phyloP scores from a whole-genome alignment of 805 yeast genomes.

The Ogataea saltuana region DNA sequence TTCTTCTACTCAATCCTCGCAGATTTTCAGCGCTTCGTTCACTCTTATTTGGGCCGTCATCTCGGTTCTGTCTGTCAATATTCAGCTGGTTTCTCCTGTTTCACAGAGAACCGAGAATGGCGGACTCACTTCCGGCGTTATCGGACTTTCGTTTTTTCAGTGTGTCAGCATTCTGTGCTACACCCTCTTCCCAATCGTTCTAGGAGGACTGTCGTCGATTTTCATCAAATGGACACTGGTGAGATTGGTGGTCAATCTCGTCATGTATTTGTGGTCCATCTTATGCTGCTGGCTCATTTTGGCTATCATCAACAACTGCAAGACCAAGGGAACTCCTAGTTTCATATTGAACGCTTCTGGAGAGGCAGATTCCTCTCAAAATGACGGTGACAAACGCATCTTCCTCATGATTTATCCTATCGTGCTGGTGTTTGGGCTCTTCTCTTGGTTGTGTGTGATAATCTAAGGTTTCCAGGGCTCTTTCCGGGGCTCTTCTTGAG shows the following conservation, averaged over 20 bases:
- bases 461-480: constrained; percentile 31
- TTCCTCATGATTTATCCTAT: constrained; percentile 56
- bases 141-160: constrained; percentile 52
- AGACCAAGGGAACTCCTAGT: constrained; percentile 27
- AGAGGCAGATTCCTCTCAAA: constrained; percentile 31
- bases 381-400: constrained; percentile 54
- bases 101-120: constrained; percentile 33
- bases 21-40: constrained; percentile 56
- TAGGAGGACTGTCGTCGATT: constrained; percentile 49
- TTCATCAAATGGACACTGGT: constrained; percentile 44
- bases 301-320: constrained; percentile 43
- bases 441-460: constrained; percentile 56
- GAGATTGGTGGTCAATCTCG: constrained; percentile 41
- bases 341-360: constrained; percentile 17
- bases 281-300: constrained; percentile 52
- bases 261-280: constrained; percentile 52
- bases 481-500: too few relatives aligned
- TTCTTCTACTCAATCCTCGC: constrained; percentile 37
- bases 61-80: constrained; percentile 50
- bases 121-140: constrained; percentile 32
- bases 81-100: constrained; percentile 55
- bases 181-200: constrained; percentile 53
- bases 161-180: constrained; percentile 58
- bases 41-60: constrained; percentile 52
- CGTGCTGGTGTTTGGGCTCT: constrained; percentile 49